A percentile compares a stretch with the other conserved stretches of the same genome.
Conservation (phyloP, 1,139 yeast species). For the Blastobotrys apis region DNA sequence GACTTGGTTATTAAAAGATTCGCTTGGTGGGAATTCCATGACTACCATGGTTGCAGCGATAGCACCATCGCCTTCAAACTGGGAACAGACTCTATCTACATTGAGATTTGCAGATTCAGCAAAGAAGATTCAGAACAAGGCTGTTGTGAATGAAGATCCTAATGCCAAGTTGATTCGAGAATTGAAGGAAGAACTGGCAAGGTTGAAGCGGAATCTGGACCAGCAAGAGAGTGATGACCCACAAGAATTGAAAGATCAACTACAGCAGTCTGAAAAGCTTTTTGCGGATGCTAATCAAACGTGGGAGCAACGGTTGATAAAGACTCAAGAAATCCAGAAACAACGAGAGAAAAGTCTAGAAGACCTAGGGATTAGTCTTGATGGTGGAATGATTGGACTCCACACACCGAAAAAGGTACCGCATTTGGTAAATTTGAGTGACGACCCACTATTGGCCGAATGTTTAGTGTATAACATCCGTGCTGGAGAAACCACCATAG, state of each 20-base stretch:
- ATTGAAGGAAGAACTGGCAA: conserved; percentile 28
- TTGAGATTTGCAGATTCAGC: conserved; percentile 69
- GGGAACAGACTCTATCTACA: conserved; percentile 69
- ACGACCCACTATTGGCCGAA: conserved; percentile 30
- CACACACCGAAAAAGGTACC: conserved; percentile 30
- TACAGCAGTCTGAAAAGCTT: conserved; percentile 27
- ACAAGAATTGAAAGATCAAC: conserved; percentile 25
- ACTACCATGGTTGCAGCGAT: conserved; percentile 58
- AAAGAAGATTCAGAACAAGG: conserved; percentile 59
- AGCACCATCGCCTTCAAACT: conserved; percentile 25
- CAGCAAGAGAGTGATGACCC: conserved; percentile 4
- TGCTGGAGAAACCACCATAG: conserved; percentile 28
- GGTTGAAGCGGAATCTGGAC: conserved; percentile 21
- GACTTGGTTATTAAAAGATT: conserved; percentile 66
- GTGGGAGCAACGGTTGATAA: conserved; percentile 30
- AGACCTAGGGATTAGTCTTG: conserved; percentile 29
- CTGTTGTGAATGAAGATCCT: conserved; percentile 44
- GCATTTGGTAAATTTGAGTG: conserved; percentile 31
- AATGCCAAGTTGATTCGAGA: conserved; percentile 30
- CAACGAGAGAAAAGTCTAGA: conserved; percentile 29
- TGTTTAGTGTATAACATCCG: conserved; percentile 31
- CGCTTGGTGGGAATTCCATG: conserved; percentile 65
- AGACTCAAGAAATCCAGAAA: conserved; percentile 25
- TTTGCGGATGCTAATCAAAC: conserved; percentile 28
- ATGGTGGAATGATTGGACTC: conserved; percentile 26